Evolutionary conservation across 805 yeast genomes (phyloP).

Genomic region (Myxozyma lipomycoides): DNA sequence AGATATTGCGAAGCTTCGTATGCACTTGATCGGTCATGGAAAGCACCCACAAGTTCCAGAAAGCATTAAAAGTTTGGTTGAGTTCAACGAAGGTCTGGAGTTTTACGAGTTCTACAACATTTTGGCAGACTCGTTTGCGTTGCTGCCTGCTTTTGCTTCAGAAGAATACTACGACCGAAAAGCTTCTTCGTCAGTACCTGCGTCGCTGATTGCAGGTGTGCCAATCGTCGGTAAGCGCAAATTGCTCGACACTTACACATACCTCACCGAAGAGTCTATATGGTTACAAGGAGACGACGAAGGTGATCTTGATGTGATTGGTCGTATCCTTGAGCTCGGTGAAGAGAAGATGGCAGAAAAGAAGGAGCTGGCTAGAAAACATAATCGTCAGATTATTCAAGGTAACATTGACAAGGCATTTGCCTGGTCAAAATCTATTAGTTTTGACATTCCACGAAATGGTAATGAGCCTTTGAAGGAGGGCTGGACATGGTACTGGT

Average conservation of each 20-base stretch:
- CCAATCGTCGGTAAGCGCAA: conserved; percentile 25
- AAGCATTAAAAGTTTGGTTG: conserved; percentile 15
- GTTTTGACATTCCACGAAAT: conserved; percentile 13
- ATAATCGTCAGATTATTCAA: conserved; percentile 14
- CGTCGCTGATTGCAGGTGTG: conserved; percentile 25
- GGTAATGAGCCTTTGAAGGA: conserved; percentile 19
- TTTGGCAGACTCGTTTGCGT: conserved; percentile 23
- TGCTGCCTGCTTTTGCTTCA: conserved; percentile 26
- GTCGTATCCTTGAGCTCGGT: conserved; percentile 16
- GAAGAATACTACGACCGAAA: conserved; percentile 27
- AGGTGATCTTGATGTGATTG: conserved; percentile 25
- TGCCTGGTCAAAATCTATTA: conserved; percentile 15
- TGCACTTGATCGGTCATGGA: conserved; percentile 28
- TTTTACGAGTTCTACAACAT: conserved; percentile 23
- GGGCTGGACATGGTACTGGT: conserved; percentile 27
- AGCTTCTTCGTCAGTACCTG: conserved; percentile 28
- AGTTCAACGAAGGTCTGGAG: conserved; percentile 26
- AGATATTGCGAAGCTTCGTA: conserved; percentile 15
- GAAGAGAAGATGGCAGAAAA: conserved; percentile 18
- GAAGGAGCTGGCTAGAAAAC: conserved; percentile 12
- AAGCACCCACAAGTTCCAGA: conserved; percentile 24
- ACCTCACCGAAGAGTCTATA: conserved; percentile 25
- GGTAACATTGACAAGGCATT: conserved; percentile 19
- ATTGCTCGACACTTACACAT: conserved; percentile 21
- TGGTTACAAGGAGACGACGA: conserved; percentile 26